These are phyloP conservation scores for Amaranthus tricolor DNA, from an alignment of 179 eudicot genomes.

Conservation along the genomic window DNA sequence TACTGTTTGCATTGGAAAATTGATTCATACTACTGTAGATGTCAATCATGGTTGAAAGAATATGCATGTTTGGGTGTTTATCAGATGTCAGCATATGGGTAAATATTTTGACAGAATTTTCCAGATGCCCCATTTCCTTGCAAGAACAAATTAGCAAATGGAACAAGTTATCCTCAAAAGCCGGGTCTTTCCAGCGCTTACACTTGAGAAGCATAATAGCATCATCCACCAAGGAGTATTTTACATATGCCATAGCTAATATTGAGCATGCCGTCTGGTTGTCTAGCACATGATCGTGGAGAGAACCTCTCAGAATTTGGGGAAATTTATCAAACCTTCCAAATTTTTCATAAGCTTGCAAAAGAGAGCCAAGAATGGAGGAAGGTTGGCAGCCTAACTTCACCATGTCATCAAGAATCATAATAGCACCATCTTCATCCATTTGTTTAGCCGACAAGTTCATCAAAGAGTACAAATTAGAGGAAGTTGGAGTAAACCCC, in stretches of 20 bases:
- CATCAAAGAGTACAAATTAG: conserved; percentile 75
- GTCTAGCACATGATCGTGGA: conserved; percentile 57
- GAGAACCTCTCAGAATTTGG: conserved; percentile 46
- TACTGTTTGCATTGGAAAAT: conserved; percentile 65
- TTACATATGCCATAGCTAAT: conserved; percentile 83
- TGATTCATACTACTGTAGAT: conserved; percentile 61
- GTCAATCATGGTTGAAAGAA: conserved; percentile 83
- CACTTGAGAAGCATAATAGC: conserved; percentile 55
- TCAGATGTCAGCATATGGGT: conserved; percentile 57
- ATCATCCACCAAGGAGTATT: conserved; percentile 58
- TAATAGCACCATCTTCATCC: conserved; percentile 52
- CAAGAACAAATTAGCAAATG: conserved; percentile 88
- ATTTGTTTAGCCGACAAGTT: conserved; percentile 65
- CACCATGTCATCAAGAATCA: conserved; percentile 67
- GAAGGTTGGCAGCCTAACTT: conserved; percentile 71
- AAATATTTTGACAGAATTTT: conserved; percentile 66
- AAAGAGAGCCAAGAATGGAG: conserved; percentile 66
- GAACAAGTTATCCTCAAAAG: conserved; percentile 79
- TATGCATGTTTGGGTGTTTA: conserved; percentile 69
- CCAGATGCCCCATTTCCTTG: conserved; percentile 66
- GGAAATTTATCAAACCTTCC: conserved; percentile 63
- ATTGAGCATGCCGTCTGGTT: conserved; percentile 82
- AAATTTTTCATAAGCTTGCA: conserved; percentile 73
- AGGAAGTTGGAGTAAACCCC: conserved; percentile 74
- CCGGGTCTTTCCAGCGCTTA: conserved; percentile 68